These are phyloP conservation scores for Fusarium sp. DNA, from an alignment of 2,329 filamentous ascomycete species.

Conservation along the genomic window DNA sequence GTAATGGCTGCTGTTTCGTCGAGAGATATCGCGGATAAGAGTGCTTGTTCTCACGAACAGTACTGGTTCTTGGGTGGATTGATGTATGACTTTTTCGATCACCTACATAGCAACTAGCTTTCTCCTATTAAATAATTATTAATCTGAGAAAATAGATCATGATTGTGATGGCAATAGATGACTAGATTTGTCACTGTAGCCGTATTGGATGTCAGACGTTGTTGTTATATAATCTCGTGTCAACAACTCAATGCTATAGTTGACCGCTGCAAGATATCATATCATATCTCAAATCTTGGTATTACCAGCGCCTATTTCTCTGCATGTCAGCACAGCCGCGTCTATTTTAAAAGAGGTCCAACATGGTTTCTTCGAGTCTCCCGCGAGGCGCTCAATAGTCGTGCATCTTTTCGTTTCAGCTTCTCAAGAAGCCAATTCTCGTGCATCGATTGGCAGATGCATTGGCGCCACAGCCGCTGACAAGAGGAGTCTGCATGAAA, in stretches of 20 bases:
- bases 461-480: constrained; percentile 4
- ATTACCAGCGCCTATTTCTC: not conserved
- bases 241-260: not conserved
- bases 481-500: constrained; percentile 22
- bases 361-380: not conserved
- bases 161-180: not conserved
- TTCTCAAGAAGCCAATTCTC: not conserved
- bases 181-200: not conserved
- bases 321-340: not conserved
- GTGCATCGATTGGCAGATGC: not conserved
- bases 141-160: not conserved
- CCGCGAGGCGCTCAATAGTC: not conserved
- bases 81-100: not conserved
- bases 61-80: not conserved
- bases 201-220: not conserved
- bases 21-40: not conserved
- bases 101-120: not conserved
- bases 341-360: not conserved
- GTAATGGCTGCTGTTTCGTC: not conserved
- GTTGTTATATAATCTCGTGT: not conserved
- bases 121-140: not conserved
- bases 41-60: constrained; percentile 4
- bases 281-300: not conserved
- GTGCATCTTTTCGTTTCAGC: not conserved
- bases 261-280: not conserved